Evolutionary conservation across 805 yeast genomes (phyloP), one percentile per base, ranked within the genome.

Genomic region (Zygoascus flipseniorum): DNA sequence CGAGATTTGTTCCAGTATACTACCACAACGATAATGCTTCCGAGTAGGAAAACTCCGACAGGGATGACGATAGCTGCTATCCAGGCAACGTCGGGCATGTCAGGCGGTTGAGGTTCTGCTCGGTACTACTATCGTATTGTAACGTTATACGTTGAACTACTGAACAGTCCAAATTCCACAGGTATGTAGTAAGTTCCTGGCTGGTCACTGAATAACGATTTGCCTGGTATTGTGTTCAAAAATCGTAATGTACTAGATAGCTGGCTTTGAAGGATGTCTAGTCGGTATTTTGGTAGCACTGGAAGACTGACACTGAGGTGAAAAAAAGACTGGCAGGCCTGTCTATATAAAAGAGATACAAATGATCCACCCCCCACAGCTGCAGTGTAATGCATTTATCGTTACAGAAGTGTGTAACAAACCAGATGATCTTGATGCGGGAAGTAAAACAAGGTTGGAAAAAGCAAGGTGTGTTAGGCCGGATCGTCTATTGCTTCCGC

Each of bases 1-100:
- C 32, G 31, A 18, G 31, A n/a, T 44, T 26, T 44, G 8, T 2
- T 18, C 14, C 47, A 44, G 32, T 44, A 18, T 13, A 50, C 26
- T 11, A 14, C 32, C 3, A 18, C 23, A 16, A 49, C 48, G 19
- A 31, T 14, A 9, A 53, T 16, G 19, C 44, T 31, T 13, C 52
- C 55, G 9, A 48, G 46, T 8, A 56, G 23, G 23, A 58, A 54
- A 16, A 50, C 60, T 8, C 47, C 56, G 9, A 58, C 51, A 6
- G 61, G 61, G 31, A 57, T 57, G n/a, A 58, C 61, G 39, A 58
- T 58, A 13, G 60, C 61, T 5, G 55, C 58, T 23, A 58, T 55
- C 60, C 45, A 46, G 14, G 49, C 47, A 8, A 42, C 48, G 8
- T 46, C 42, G 42, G 46, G 2, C 48, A 47, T 43, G 56, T 23